A percentile compares a stretch with the other conserved stretches of the same genome.
phyloP scores from a whole-genome alignment of 805 yeast genomes.

The Metschnikowia proteae region DNA sequence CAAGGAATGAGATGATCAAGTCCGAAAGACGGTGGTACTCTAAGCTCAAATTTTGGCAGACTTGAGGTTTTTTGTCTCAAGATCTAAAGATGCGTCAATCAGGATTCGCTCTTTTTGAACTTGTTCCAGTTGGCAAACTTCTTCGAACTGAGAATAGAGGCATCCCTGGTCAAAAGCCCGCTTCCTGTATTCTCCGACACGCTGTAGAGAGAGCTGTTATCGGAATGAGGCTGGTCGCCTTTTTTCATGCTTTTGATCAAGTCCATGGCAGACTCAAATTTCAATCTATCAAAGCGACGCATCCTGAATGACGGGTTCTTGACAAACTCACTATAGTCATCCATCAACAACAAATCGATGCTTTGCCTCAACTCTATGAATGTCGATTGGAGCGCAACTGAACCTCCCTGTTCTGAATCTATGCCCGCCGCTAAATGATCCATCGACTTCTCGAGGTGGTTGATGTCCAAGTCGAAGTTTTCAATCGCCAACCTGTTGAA shows the following conservation, averaged over 20 bases:
- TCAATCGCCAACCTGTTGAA: conserved; percentile 59
- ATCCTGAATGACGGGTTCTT: conserved; percentile 42
- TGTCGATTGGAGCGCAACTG: conserved; percentile 62
- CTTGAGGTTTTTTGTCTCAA: conserved; percentile 1
- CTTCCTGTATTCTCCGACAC: conserved; percentile 5
- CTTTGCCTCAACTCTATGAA: conserved; percentile 78
- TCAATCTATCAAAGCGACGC: conserved; percentile 66
- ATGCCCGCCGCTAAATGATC: conserved; percentile 26
- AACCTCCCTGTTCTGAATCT: conserved; percentile 26
- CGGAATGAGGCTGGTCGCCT: conserved; percentile 18
- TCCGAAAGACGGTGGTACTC: conserved; percentile 16
- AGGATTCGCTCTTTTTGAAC: conserved; percentile 18
- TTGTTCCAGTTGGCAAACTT: conserved; percentile 34
- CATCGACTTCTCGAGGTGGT: conserved; percentile 64
- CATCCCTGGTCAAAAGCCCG: conserved; percentile 16
- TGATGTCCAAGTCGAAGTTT: conserved; percentile 77
- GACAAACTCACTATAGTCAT: conserved; percentile 60
- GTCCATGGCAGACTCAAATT: conserved; percentile 63
- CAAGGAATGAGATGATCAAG: conserved; percentile 11
- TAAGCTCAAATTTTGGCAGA: conserved; percentile 20
- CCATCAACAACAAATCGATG: conserved; percentile 63
- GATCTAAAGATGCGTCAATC: not conserved
- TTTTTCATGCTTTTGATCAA: conserved; percentile 52
- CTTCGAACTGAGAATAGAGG: conserved; percentile 18
- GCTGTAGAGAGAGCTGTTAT: conserved; percentile 10